Evolutionary conservation across 2,329 filamentous ascomycete genomes (phyloP), one percentile per base, ranked within the genome.

Genomic region (Penicillium sp.): DNA sequence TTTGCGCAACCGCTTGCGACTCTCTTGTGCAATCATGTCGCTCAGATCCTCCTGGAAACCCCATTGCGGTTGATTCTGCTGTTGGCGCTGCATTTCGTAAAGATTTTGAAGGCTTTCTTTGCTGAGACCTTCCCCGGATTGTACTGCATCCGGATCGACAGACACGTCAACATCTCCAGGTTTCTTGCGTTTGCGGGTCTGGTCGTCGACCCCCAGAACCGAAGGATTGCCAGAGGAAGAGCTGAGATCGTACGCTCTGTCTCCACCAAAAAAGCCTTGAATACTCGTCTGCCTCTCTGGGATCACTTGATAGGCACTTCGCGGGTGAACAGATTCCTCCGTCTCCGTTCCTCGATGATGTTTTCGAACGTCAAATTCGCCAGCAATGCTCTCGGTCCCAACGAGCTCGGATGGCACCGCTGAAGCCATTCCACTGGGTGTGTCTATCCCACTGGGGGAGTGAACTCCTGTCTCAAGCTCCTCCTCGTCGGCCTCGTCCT

Each of bases 21-120:
- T 88, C 71, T 97, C 93, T 58, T 87, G 84, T 9, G 88, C 88
- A 71, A 98, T 96, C 87, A 98, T 94, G 58, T 95, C 87, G 57
- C 84, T 91, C 41, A 98, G 69, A 61, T 96, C 91, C 54, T 97
- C 91, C 63, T 94, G 87, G 67, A 84, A 84, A 42, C 81, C 79
- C 79, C 84, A 88, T 56, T 81, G 78, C 15, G 81, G 79, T 23
- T 83, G 82, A 67, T 79, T 62, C 73, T 84, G 74, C 72, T 77
- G 76, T 58, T 80, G 76, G 57, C 78, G 76, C 62, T 81, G 73
- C 21, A 75, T 81, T 43, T 97, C 90, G 58, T 94, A 98, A 60
- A 84, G 78, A 58, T 78, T 81, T 64, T 78, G 79, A 57, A 98
- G 65, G 54, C 90, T 86, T 17, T 95, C 90, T 65, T 91, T 94